These are phyloP conservation scores for Phytophthora pisi DNA, from an alignment of 352 stramenopile genomes.

Conservation along the genomic window DNA sequence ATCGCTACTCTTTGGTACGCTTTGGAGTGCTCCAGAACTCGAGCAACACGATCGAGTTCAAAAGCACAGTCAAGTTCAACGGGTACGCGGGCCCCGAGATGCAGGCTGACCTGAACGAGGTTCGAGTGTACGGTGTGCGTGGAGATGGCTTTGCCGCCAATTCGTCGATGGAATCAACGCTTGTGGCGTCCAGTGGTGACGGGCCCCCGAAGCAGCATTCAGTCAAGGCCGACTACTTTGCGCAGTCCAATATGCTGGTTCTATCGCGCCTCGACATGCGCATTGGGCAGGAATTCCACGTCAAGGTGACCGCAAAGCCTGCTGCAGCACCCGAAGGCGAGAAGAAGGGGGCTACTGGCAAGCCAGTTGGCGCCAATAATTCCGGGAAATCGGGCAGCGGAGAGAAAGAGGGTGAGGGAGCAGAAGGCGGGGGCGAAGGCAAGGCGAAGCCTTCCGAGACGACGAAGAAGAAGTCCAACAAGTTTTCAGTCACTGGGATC, in stretches of 20 bases:
- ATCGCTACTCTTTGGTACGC: constrained; percentile 55
- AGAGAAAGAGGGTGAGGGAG: constrained; percentile 9
- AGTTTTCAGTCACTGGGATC: constrained; percentile 46
- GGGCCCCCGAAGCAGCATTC: constrained; percentile 3
- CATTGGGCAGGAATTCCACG: constrained; percentile 57
- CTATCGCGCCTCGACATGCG: constrained; percentile 47
- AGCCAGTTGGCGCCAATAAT: constrained; percentile 32
- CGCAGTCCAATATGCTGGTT: constrained; percentile 68
- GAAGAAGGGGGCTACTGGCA: constrained; percentile 22
- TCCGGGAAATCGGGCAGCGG: constrained; percentile 29
- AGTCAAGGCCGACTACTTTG: constrained; percentile 69
- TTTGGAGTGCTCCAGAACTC: constrained; percentile 50
- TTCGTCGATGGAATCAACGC: constrained; percentile 51
- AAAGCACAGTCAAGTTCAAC: constrained; percentile 34
- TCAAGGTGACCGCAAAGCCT: constrained; percentile 42
- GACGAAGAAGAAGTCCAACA: constrained; percentile 34
- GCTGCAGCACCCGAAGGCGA: constrained; percentile 21
- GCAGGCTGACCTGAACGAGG: constrained; percentile 51
- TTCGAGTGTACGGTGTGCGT: constrained; percentile 65
- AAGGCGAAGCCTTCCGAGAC: constrained; percentile 16
- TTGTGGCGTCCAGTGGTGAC: constrained; percentile 18
- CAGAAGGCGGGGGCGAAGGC: constrained; percentile 4
- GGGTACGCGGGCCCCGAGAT: constrained; percentile 78
- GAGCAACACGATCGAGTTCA: constrained; percentile 49
- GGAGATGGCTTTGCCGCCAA: constrained; percentile 56